These are phyloP conservation scores for Globisporangium radiosum DNA, from an alignment of 352 stramenopile species.

Conservation along the genomic window DNA sequence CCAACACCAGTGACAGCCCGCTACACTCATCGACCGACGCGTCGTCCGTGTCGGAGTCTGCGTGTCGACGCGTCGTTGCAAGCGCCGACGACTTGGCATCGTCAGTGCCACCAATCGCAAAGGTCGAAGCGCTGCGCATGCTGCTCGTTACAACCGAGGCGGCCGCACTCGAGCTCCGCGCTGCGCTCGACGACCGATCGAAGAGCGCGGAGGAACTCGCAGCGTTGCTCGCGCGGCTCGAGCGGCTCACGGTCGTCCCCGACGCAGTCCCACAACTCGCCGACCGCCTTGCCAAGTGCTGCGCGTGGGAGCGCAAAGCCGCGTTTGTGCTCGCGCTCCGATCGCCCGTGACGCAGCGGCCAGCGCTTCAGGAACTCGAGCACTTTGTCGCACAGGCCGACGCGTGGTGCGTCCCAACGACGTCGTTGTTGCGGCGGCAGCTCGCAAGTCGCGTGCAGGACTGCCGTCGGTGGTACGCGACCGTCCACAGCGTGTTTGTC, in stretches of 20 bases:
- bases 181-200: slow-evolving; percentile 25
- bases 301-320: slow-evolving; percentile 43
- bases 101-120: slow-evolving; percentile 11
- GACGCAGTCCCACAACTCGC: slow-evolving; percentile 33
- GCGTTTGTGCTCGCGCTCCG: slow-evolving; percentile 31
- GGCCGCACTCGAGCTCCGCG: slow-evolving; percentile 18
- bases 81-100: slow-evolving; percentile 20
- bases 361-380: slow-evolving; percentile 40
- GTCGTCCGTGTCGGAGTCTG: slow-evolving; percentile 13
- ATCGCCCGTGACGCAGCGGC: slow-evolving; percentile 16
- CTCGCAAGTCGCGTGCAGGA: slow-evolving; percentile 58
- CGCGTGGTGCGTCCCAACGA: slow-evolving; percentile 44
- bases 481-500: slow-evolving; percentile 51
- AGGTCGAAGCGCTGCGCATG: slow-evolving; percentile 30
- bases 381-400: slow-evolving; percentile 50
- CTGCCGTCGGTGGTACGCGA: slow-evolving; percentile 53
- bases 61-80: slow-evolving; percentile 24
- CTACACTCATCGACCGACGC: neutral
- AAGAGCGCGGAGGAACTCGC: slow-evolving; percentile 49
- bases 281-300: slow-evolving; percentile 44
- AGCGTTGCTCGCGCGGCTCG: slow-evolving; percentile 27
- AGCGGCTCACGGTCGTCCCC: slow-evolving; percentile 30
- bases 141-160: slow-evolving; percentile 24
- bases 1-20: neutral
- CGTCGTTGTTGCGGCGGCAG: slow-evolving; percentile 57